Percentiles rank a stretch among this genome's conserved stretches.
These are phyloP conservation scores for Leucosporidium creatinivorum DNA, from an alignment of 768 basidiomycete genomes.

Conservation along the genomic window DNA sequence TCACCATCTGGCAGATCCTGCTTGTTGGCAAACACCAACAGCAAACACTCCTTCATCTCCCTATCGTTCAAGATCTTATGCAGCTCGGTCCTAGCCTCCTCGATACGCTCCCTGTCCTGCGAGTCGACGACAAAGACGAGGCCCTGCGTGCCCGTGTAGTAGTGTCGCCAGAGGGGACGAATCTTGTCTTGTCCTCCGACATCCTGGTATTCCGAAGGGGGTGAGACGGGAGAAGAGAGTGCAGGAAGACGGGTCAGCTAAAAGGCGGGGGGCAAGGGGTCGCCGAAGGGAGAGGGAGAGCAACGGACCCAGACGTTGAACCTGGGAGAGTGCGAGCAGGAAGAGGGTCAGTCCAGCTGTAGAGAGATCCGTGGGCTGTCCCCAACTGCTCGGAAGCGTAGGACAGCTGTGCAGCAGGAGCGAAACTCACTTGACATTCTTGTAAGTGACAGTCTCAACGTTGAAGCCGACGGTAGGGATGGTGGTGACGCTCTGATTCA, in stretches of 20 bases:
- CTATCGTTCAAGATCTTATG: conserved; percentile 92
- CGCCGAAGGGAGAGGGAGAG: background rate
- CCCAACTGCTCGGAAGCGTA: background rate
- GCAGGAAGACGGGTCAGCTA: background rate
- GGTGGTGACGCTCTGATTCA: conserved; percentile 97
- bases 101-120: conserved; percentile 87
- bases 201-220: conserved; percentile 25
- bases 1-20: conserved; percentile 93
- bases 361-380: background rate
- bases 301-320: conserved; percentile 46
- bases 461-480: conserved; percentile 99
- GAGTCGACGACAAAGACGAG: conserved; percentile 98
- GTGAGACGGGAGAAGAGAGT: background rate
- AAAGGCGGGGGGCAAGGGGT: background rate
- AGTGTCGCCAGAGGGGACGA: conserved; percentile 89
- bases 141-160: conserved; percentile 97
- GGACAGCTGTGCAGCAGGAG: background rate
- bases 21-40: conserved; percentile 99
- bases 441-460: conserved; percentile 97
- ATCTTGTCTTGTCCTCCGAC: conserved; percentile 99
- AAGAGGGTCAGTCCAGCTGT: background rate
- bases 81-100: conserved; percentile 91
- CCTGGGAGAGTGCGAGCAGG: background rate
- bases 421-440: conserved; percentile 57
- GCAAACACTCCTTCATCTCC: conserved; percentile 94